These are phyloP conservation scores for Escovopsis sp. DNA, from an alignment of 2,329 filamentous ascomycete species.

Conservation along the genomic window DNA sequence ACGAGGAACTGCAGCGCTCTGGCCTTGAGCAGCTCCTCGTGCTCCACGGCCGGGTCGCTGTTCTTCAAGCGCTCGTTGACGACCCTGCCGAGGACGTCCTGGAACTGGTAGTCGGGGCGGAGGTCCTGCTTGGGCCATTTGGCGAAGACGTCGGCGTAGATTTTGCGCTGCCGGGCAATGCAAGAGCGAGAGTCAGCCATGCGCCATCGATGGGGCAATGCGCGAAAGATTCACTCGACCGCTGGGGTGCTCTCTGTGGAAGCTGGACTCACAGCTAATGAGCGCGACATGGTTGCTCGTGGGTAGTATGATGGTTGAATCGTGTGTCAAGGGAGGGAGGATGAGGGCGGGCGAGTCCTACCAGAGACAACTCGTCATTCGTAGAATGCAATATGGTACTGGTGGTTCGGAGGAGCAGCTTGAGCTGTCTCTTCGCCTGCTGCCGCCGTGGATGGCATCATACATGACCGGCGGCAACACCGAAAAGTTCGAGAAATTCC, in stretches of 20 bases:
- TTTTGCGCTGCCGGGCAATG: constrained; percentile 17
- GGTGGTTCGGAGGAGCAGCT: too few relatives aligned
- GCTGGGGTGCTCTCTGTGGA: too few relatives aligned
- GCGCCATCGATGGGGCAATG: neutral
- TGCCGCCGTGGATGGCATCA: too few relatives aligned
- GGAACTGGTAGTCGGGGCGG: constrained; percentile 47
- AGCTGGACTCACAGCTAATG: constrained; percentile 16
- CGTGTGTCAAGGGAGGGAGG: too few relatives aligned
- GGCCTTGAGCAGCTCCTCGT: constrained; percentile 37
- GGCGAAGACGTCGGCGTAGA: constrained; percentile 25
- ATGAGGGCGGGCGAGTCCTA: too few relatives aligned
- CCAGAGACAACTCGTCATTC: too few relatives aligned
- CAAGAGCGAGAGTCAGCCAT: neutral
- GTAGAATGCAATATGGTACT: too few relatives aligned
- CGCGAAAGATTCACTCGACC: too few relatives aligned
- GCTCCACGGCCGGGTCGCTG: constrained; percentile 23
- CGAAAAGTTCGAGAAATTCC: too few relatives aligned
- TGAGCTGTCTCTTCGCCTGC: too few relatives aligned
- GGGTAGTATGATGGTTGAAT: too few relatives aligned
- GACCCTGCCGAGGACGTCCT: constrained; percentile 32
- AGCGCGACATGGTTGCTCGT: constrained; percentile 15
- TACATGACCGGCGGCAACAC: too few relatives aligned
- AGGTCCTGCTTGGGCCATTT: constrained; percentile 50
- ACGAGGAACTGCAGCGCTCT: constrained; percentile 45
- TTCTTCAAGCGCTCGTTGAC: constrained; percentile 20